Conservation (phyloP, 768 basidiomycete genomes). For the Podaxis sp. region DNA sequence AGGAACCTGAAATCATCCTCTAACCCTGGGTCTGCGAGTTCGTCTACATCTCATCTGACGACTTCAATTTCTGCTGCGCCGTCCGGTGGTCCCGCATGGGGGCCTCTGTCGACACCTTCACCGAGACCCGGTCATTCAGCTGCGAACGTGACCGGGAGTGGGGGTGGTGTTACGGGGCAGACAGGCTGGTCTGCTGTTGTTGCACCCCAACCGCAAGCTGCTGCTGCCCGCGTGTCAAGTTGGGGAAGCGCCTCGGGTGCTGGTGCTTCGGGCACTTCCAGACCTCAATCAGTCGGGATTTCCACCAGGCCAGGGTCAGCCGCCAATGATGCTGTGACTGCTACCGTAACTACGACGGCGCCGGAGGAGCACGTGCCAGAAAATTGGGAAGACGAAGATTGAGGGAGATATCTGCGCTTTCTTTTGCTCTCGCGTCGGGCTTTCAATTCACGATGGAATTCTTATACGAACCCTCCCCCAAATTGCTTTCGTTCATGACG, state of each 20-base stretch:
- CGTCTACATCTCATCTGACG: constrained; percentile 8
- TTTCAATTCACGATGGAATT: background rate
- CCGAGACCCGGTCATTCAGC: background rate
- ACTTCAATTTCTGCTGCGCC: background rate
- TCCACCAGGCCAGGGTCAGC: background rate
- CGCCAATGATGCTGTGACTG: constrained; percentile 8
- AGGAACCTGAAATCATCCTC: constrained; percentile 28
- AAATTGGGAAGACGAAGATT: constrained; percentile 37
- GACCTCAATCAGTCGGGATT: background rate
- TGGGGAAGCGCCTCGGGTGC: background rate
- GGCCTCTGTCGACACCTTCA: constrained; percentile 10
- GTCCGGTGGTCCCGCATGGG: constrained; percentile 13
- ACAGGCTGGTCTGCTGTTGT: constrained; percentile 6
- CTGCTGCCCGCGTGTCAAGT: background rate
- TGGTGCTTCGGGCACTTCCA: background rate
- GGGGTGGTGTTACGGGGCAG: background rate
- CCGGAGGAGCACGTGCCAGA: constrained; percentile 27
- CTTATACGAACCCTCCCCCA: background rate
- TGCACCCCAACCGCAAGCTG: constrained; percentile 8
- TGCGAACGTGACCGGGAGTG: background rate
- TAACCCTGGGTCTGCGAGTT: constrained; percentile 8
- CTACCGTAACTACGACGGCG: constrained; percentile 18
- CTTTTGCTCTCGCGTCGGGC: background rate
- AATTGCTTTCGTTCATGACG: too few relatives aligned
- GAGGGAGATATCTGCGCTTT: background rate